Evolutionary conservation across 2,329 filamentous ascomycete genomes (phyloP).

Genomic region (Fusarium verrucosum): DNA sequence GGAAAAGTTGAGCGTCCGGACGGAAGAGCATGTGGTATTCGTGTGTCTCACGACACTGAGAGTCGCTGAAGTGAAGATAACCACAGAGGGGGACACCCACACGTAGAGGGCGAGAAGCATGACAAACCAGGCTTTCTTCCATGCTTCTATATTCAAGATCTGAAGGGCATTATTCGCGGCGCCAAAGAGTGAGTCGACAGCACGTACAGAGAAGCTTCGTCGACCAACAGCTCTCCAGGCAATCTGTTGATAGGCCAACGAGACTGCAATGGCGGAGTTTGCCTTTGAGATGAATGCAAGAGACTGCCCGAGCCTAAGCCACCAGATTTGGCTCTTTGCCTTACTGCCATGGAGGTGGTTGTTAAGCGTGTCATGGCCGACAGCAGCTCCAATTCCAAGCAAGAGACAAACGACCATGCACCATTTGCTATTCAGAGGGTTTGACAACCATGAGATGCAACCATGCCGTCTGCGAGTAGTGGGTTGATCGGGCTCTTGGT

Average conservation of each 20-base stretch:
- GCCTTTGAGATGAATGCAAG: not conserved
- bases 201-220: slow-evolving; percentile 3
- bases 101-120: slow-evolving; percentile 29
- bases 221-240: not conserved
- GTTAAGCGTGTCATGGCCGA: slow-evolving; percentile 10
- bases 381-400: not conserved
- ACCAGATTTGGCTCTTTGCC: slow-evolving; percentile 10
- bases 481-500: fast-evolving
- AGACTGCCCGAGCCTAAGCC: slow-evolving; percentile 4
- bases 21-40: not conserved
- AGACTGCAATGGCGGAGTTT: not conserved
- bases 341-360: not conserved
- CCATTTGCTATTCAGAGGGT: not conserved
- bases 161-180: slow-evolving; percentile 15
- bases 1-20: slow-evolving; percentile 31
- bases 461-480: fast-evolving
- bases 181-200: slow-evolving; percentile 26
- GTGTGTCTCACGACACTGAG: slow-evolving; percentile 5
- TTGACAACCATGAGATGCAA: not conserved
- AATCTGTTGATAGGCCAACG: slow-evolving; percentile 1
- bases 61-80: slow-evolving; percentile 33
- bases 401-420: slow-evolving; percentile 1
- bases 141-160: slow-evolving; percentile 24
- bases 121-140: slow-evolving; percentile 19
- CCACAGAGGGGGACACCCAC: slow-evolving; percentile 22